A percentile compares a stretch with the other conserved stretches of the same genome.
Evolutionary conservation across 2,329 filamentous ascomycete genomes (phyloP).

Genomic region (Aureobasidium sp.): DNA sequence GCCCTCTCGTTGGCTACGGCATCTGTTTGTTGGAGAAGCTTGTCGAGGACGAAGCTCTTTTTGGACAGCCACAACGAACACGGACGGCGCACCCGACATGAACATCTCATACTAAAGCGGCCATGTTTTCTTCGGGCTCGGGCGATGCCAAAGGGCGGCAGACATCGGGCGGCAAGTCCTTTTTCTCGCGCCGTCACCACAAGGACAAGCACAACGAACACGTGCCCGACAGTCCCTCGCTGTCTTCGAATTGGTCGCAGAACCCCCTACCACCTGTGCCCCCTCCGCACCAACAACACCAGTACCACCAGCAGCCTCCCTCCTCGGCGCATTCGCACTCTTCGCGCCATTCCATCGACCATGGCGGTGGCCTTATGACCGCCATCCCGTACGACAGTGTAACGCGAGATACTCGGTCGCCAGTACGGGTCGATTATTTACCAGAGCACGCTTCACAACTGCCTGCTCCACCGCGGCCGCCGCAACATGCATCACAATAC

Average conservation of each 20-base stretch:
- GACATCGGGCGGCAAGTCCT: constrained; percentile 70
- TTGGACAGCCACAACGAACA: neutral
- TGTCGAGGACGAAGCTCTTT: constrained; percentile 2
- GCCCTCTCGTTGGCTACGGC: neutral
- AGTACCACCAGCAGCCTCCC: constrained; percentile 46
- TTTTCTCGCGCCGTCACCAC: constrained; percentile 69
- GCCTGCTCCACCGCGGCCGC: constrained; percentile 18
- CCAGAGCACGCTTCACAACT: constrained; percentile 53
- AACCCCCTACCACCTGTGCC: constrained; percentile 52
- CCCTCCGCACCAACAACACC: constrained; percentile 46
- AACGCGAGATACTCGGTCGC: constrained; percentile 55
- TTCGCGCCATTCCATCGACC: constrained; percentile 51
- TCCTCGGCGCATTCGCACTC: constrained; percentile 45
- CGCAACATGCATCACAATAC: constrained; percentile 18
- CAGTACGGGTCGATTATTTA: constrained; percentile 64
- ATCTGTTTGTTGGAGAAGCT: neutral
- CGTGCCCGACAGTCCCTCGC: constrained; percentile 42
- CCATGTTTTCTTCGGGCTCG: constrained; percentile 31
- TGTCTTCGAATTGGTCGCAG: constrained; percentile 41
- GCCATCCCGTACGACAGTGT: constrained; percentile 78
- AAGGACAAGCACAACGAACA: constrained; percentile 62
- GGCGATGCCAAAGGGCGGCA: constrained; percentile 71
- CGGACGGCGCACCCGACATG: constrained; percentile 5
- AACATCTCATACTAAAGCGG: constrained; percentile 7
- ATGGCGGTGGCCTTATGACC: constrained; percentile 76